These are phyloP conservation scores for Lecanicillium sp. DNA, from an alignment of 2,329 filamentous ascomycete species.

Conservation along the genomic window DNA sequence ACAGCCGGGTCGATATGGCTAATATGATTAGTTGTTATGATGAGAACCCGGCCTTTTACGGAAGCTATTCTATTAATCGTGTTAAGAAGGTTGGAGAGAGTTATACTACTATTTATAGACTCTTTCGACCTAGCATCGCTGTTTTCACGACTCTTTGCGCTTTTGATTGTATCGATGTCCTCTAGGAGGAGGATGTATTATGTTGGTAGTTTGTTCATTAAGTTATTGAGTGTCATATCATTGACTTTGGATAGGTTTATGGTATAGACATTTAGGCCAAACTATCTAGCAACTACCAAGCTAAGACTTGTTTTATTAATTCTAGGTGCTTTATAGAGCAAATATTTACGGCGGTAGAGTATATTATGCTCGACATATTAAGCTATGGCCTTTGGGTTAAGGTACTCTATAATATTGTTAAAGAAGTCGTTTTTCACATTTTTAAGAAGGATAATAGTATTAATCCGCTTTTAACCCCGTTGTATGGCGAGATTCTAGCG, in stretches of 20 bases:
- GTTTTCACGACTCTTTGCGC: background rate
- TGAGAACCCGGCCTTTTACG: slow-evolving; percentile 62
- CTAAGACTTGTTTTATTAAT: slow-evolving; percentile 35
- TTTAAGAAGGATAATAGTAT: slow-evolving; percentile 18
- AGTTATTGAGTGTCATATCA: slow-evolving; percentile 24
- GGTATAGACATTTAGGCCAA: slow-evolving; percentile 31
- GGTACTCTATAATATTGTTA: slow-evolving; percentile 31
- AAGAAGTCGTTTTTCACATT: slow-evolving; percentile 20
- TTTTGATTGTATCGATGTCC: slow-evolving; percentile 29
- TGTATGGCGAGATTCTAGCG: slow-evolving; percentile 20
- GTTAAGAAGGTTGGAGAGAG: slow-evolving; percentile 62
- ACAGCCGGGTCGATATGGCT: slow-evolving; percentile 60
- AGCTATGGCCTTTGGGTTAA: slow-evolving; percentile 22
- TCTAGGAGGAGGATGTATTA: slow-evolving; percentile 34
- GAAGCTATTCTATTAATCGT: slow-evolving; percentile 65
- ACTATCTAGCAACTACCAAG: slow-evolving; percentile 29
- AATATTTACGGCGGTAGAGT: slow-evolving; percentile 29
- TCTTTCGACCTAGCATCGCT: background rate
- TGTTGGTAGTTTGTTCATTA: slow-evolving; percentile 27
- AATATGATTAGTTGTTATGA: slow-evolving; percentile 67
- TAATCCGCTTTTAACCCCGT: slow-evolving; percentile 18
- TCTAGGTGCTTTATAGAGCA: slow-evolving; percentile 34
- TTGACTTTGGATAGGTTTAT: slow-evolving; percentile 28
- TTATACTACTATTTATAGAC: slow-evolving; percentile 28
- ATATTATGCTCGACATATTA: slow-evolving; percentile 28